Conservation (phyloP, 495 filamentous ascomycete genomes). For the Ramalina peruviana region DNA sequence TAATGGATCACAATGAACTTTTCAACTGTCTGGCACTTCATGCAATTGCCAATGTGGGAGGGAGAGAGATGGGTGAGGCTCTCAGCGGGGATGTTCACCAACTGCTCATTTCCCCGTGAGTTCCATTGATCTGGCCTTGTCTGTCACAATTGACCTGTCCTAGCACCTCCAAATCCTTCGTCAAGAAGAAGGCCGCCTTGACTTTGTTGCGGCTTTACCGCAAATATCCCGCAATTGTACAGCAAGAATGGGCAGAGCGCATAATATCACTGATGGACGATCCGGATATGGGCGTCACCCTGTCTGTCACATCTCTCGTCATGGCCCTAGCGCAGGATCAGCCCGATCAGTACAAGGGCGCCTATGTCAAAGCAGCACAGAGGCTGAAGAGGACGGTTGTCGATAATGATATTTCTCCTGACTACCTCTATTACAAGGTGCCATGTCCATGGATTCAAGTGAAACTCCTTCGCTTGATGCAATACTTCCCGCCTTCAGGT, state of each 20-base stretch:
- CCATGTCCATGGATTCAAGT: slow-evolving; percentile 98
- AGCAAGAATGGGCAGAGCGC: slow-evolving; percentile 91
- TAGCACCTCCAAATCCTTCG: slow-evolving; percentile 91
- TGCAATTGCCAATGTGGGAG: slow-evolving; percentile 95
- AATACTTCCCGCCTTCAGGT: slow-evolving; percentile 92
- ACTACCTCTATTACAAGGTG: slow-evolving; percentile 98
- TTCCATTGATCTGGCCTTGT: slow-evolving; percentile 7
- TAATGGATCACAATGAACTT: slow-evolving; percentile 87
- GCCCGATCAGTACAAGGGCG: slow-evolving; percentile 82
- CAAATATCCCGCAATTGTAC: slow-evolving; percentile 83
- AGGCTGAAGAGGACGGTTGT: slow-evolving; percentile 78
- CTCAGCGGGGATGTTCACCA: slow-evolving; percentile 86
- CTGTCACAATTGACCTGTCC: slow-evolving; percentile 10
- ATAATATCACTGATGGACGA: slow-evolving; percentile 99
- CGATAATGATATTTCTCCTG: slow-evolving; percentile 70
- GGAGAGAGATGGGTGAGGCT: slow-evolving; percentile 93
- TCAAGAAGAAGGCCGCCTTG: slow-evolving; percentile 97
- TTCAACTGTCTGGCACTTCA: slow-evolving; percentile 97
- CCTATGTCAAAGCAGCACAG: slow-evolving; percentile 84
- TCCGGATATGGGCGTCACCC: slow-evolving; percentile 79
- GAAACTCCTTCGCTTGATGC: slow-evolving; percentile 77
- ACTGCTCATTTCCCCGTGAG: slow-evolving; percentile 88
- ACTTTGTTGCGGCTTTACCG: slow-evolving; percentile 92
- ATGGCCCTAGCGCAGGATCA: slow-evolving; percentile 93
- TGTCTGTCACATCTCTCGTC: slow-evolving; percentile 91